Percentiles rank a stretch among this genome's conserved stretches.
Conservation (phyloP, 2,329 filamentous ascomycete species). For the Diplodia mutila region DNA sequence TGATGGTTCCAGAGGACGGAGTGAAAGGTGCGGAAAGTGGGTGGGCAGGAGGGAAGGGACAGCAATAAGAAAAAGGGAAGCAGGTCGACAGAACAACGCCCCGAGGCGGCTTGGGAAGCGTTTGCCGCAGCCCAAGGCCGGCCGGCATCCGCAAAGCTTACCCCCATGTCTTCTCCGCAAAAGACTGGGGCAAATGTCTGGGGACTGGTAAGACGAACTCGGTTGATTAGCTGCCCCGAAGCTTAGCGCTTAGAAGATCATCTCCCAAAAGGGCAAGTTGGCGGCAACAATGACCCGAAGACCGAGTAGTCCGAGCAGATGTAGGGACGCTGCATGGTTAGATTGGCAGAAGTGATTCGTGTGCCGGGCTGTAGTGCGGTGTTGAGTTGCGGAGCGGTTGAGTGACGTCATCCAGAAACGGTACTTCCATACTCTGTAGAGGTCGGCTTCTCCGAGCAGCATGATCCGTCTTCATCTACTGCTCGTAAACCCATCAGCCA, state of each 20-base stretch:
- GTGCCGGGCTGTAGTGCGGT: background rate
- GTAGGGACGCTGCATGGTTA: background rate
- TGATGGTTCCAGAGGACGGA: background rate
- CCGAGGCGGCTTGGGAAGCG: background rate
- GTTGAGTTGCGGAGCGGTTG: background rate
- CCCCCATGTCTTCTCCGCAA: conserved; percentile 16
- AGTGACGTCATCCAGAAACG: conserved; percentile 13
- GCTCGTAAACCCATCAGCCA: background rate
- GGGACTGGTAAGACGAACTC: background rate
- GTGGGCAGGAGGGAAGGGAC: background rate
- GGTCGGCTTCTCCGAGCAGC: background rate
- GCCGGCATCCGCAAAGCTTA: conserved; percentile 1
- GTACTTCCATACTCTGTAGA: too few species aligned
- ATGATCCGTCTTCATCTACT: background rate
- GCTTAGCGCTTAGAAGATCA: background rate
- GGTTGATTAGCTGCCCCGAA: conserved; percentile 1
- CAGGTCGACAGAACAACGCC: background rate
- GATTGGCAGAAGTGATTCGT: too few species aligned
- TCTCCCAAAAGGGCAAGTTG: background rate
- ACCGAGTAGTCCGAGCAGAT: background rate
- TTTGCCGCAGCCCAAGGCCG: conserved; percentile 3
- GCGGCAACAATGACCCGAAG: conserved; percentile 5
- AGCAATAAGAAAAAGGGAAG: background rate
- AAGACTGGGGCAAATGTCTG: conserved; percentile 13
- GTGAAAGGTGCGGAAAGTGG: background rate